Conservation (phyloP, 768 basidiomycete genomes). For the Mycena epipterygia region DNA sequence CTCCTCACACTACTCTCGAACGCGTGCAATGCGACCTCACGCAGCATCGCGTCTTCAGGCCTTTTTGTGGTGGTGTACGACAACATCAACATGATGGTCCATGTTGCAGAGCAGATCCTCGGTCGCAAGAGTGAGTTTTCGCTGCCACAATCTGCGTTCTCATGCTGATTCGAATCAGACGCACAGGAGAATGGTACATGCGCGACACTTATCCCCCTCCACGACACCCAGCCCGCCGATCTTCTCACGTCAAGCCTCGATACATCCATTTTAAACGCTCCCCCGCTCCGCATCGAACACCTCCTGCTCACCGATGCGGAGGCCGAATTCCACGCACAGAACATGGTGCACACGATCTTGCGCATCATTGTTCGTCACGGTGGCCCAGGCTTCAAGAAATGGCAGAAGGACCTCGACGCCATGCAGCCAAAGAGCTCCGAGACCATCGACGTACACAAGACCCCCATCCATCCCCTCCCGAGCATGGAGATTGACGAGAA, state of each 20-base stretch:
- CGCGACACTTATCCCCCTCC: constrained; percentile 39
- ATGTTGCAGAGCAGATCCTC: constrained; percentile 43
- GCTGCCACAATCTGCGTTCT: background rate
- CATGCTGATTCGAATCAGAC: background rate
- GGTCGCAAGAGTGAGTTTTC: constrained; percentile 36
- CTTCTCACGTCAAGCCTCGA: constrained; percentile 37
- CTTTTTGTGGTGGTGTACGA: constrained; percentile 40
- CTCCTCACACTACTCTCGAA: background rate
- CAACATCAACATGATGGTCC: constrained; percentile 46
- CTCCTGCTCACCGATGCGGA: constrained; percentile 36
- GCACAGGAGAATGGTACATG: constrained; percentile 44
- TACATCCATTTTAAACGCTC: constrained; percentile 31
- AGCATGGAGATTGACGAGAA: constrained; percentile 35
- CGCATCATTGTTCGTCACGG: constrained; percentile 36
- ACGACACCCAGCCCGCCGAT: constrained; percentile 30
- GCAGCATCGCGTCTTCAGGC: constrained; percentile 10
- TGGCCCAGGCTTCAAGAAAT: constrained; percentile 24
- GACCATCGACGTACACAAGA: constrained; percentile 28
- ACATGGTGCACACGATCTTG: constrained; percentile 29
- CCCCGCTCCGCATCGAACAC: constrained; percentile 34
- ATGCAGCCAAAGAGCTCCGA: constrained; percentile 26
- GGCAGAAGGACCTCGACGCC: constrained; percentile 10
- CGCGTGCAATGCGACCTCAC: constrained; percentile 7
- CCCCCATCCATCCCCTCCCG: constrained; percentile 30
- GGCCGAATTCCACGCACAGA: background rate